These are phyloP conservation scores for Corinectria fuckeliana DNA, from an alignment of 2,329 filamentous ascomycete genomes.

Conservation along the genomic window DNA sequence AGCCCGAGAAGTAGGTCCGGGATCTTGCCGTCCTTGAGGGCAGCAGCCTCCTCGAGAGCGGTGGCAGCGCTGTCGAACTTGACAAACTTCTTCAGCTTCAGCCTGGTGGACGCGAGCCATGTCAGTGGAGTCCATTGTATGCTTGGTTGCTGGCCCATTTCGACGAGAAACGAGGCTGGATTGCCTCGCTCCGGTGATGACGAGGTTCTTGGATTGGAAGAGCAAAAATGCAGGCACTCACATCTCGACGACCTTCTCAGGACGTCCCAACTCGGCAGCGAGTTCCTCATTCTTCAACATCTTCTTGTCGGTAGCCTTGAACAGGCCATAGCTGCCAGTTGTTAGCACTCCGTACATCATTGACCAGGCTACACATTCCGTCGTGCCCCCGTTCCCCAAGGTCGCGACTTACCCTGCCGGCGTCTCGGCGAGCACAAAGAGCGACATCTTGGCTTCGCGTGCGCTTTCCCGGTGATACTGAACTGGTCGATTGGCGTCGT, in stretches of 20 bases:
- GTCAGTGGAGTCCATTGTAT: conserved; percentile 21
- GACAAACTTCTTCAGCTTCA: conserved; percentile 96
- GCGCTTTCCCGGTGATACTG: conserved; percentile 42
- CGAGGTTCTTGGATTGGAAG: neutral
- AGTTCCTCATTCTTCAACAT: conserved; percentile 88
- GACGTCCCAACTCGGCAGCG: conserved; percentile 74
- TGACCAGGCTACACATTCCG: conserved; percentile 13
- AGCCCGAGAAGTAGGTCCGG: conserved; percentile 83
- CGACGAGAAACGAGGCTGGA: neutral
- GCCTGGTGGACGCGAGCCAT: conserved; percentile 52
- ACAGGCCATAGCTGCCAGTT: conserved; percentile 82
- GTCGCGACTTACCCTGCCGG: conserved; percentile 71
- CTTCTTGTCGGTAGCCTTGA: conserved; percentile 99
- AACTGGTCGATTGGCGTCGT: conserved; percentile 41
- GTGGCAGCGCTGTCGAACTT: conserved; percentile 95
- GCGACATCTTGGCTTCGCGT: conserved; percentile 68
- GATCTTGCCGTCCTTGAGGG: conserved; percentile 92
- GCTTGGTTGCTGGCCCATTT: neutral
- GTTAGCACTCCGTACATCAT: conserved; percentile 38
- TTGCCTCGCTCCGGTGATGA: neutral
- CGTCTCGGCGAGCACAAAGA: conserved; percentile 93
- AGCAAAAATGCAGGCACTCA: conserved; percentile 56
- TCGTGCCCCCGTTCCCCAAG: conserved; percentile 17
- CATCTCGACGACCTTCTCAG: conserved; percentile 87
- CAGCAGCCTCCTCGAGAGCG: conserved; percentile 88